Evolutionary conservation across 2,329 filamentous ascomycete genomes (phyloP).

Genomic region (Pestalotiopsis fici): DNA sequence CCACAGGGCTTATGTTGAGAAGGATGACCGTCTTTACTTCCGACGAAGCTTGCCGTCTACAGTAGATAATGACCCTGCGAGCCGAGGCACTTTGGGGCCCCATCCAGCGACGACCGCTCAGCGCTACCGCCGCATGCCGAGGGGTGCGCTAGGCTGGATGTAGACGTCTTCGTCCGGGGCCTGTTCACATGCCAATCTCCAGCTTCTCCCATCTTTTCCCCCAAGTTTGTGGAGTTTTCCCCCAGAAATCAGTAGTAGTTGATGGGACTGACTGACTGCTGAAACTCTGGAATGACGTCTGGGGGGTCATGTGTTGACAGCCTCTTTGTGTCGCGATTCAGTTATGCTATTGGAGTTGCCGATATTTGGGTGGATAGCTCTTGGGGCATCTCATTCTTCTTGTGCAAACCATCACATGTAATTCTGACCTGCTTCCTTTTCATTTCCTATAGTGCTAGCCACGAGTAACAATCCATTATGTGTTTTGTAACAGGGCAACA

Average conservation of each 20-base stretch:
- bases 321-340: background rate
- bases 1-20: background rate
- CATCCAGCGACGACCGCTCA: background rate
- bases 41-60: slow-evolving; percentile 11
- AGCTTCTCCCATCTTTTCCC: background rate
- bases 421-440: too few relatives aligned
- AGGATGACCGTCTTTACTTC: background rate
- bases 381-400: background rate
- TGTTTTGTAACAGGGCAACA: too few relatives aligned
- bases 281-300: too few relatives aligned
- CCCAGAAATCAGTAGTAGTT: too few relatives aligned
- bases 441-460: too few relatives aligned
- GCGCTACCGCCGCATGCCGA: slow-evolving; percentile 4
- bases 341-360: background rate
- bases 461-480: too few relatives aligned
- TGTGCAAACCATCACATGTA: too few relatives aligned
- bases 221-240: too few relatives aligned
- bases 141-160: slow-evolving; percentile 6
- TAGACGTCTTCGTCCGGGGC: background rate
- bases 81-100: slow-evolving; percentile 11
- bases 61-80: slow-evolving; percentile 7
- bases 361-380: too few relatives aligned
- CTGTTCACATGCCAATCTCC: slow-evolving; percentile 8
- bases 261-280: too few relatives aligned
- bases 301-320: background rate